Evolutionary conservation across 257 asterid genomes (phyloP).

Genomic region (Nicotiana otophora): DNA sequence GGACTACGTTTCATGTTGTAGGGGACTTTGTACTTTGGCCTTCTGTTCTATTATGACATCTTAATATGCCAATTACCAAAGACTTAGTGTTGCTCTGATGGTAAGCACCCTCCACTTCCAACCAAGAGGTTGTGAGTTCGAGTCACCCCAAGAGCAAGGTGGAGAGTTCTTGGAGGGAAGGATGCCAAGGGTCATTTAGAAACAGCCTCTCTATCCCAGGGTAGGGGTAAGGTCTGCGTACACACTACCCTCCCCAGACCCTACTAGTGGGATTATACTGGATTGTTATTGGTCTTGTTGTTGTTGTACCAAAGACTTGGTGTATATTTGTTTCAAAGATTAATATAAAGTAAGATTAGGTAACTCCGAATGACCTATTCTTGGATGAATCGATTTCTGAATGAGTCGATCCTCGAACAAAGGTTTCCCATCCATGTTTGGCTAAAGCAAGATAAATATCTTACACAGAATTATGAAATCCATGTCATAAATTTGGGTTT

Average conservation of each 20-base stretch:
- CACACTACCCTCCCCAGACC: too few species aligned
- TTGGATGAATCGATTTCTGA: too few species aligned
- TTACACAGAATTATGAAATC: not conserved
- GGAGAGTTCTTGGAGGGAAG: too few species aligned
- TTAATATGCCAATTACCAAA: not conserved
- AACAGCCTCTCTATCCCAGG: too few species aligned
- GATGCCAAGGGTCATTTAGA: too few species aligned
- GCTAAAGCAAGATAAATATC: not conserved
- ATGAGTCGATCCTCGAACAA: not conserved
- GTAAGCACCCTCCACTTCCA: too few species aligned
- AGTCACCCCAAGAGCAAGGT: too few species aligned
- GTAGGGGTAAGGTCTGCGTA: too few species aligned
- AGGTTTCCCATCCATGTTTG: not conserved
- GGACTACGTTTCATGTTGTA: not conserved
- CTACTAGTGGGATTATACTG: too few species aligned
- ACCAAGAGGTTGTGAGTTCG: too few species aligned
- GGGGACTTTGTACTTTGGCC: not conserved
- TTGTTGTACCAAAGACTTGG: not conserved
- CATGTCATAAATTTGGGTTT: not conserved
- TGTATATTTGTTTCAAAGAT: not conserved
- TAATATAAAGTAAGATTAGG: not conserved
- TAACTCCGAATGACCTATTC: not conserved
- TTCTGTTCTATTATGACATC: not conserved
- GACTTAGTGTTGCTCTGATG: too few species aligned
- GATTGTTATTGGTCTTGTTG: too few species aligned